Evolutionary conservation across 139 green algal genomes (phyloP), one percentile per base, ranked within the genome.

Genomic region (Haematococcus sp.): DNA sequence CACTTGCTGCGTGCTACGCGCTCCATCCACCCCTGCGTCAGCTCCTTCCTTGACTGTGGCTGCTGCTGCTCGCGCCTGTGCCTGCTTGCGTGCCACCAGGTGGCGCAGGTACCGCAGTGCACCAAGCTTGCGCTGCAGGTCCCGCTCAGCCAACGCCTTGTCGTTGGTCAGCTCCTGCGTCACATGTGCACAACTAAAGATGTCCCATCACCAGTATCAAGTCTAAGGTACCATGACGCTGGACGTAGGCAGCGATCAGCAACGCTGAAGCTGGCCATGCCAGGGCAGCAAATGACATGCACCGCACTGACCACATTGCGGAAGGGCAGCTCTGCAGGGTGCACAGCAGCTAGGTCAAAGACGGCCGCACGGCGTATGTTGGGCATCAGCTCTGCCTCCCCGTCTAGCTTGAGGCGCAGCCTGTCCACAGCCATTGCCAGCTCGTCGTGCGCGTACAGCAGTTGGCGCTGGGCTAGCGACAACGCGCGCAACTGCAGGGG

Each of bases 371-470:
- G 40, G 7, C 40, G 7, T 7, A 49, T 11, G 7, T 49, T 49
- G 40, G 7, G 54, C 54, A 32, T 61, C 54, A 61, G 54, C 54
- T 61, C 46, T 5, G 61, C 11, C 76, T 87, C 84, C n/a, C 80
- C 77, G 22, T 67, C 56, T 32, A 44, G 35, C 31, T 78, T 64
- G 32, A 90, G 76, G 19, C 77, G 74, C n/a, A 97, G 88, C 22
- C 91, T 79, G 78, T 87, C 86, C n/a, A 71, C 81, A 11, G 85
- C 83, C 94, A 97, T 96, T 16, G 77, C 80, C 71, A 98, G 86
- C 85, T 98, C 94, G 64, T 98, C 94, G 25, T 88, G 83, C 5
- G 90, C 90, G 60, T 94, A 84, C 80, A 98, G 86, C 63, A 88
- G 43, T 31, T 61, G 58, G 30, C 92, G 84, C 83, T 97, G 92